Conservation (phyloP, 2,329 filamentous ascomycete genomes). For the Phyllosticta citribraziliensis region DNA sequence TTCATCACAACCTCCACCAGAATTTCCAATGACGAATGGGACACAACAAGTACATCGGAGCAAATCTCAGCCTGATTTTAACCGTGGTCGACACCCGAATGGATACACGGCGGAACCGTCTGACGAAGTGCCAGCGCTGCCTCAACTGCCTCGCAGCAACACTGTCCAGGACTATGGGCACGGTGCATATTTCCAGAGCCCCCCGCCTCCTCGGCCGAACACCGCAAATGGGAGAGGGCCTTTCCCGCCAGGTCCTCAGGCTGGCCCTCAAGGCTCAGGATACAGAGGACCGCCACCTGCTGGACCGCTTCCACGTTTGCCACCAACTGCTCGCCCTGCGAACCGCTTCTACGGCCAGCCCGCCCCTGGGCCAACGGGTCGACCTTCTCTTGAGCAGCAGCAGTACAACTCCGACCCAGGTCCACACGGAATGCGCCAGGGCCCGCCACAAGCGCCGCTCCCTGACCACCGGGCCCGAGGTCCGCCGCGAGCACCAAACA, state of each 20-base stretch:
- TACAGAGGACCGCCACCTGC: constrained; percentile 15
- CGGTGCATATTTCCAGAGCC: constrained; percentile 20
- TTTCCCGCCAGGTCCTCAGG: background rate
- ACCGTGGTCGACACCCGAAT: constrained; percentile 21
- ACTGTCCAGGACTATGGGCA: constrained; percentile 19
- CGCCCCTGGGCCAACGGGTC: constrained; percentile 8
- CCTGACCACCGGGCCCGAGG: constrained; percentile 12
- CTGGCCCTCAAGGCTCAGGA: constrained; percentile 12
- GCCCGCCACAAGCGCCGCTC: constrained; percentile 1
- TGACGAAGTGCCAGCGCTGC: constrained; percentile 43
- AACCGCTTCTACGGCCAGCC: background rate
- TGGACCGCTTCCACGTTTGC: background rate
- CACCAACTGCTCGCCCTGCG: background rate
- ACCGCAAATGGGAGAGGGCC: background rate
- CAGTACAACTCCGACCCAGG: constrained; percentile 16
- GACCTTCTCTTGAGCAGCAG: constrained; percentile 18
- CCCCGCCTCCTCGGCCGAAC: background rate
- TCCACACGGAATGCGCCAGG: background rate
- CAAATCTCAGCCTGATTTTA: constrained; percentile 57
- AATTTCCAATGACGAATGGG: constrained; percentile 1
- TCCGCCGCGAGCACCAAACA: background rate
- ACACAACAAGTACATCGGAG: constrained; percentile 42
- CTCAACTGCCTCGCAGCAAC: constrained; percentile 41
- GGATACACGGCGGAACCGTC: constrained; percentile 59
- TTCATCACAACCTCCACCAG: constrained; percentile 5